Base-by-base conservation (phyloP, 2,329 filamentous ascomycete genomes). In the Aureobasidium sp. region DNA sequence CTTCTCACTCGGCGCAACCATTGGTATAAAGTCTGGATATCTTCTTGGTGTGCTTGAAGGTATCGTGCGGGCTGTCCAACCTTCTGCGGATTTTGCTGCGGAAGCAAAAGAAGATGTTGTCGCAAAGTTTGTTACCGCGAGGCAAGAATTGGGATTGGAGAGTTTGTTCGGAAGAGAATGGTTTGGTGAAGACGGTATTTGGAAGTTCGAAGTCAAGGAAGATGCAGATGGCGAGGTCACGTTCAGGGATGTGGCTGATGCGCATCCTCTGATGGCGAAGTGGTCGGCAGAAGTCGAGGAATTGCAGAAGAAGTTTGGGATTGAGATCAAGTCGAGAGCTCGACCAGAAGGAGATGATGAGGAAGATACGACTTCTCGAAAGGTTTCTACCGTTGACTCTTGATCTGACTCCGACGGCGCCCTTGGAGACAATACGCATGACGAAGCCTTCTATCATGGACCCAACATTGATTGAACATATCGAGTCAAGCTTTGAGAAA, bases 21-120 rank as follows among this genome's bases (percentile, higher is more conserved):
- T 98, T 36, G 96, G 95, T 0, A 77, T 92, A 69, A 85, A 86
- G 33, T 91, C 90, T 0, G 96, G 96, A 0, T 89, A 89, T 70
- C 80, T 97, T 16, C 77, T 97, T 4, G 96, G 96, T 0, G 81
- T 93, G 5, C 75, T 98, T 8, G 93, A 97, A 73, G 94, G 92
- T 0, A 79, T 97, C 25, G 78, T 82, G 1, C 80, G 81, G 18
- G 88, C 89, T 13, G 11, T 40, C 4, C 42, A 45, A 18, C 15
- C 55, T 33, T 40, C 58, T 29, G 9, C 58, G 11, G 2, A 43
- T 7, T 69, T 87, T 65, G 71, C 67, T 47, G 38, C 51, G 47
- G 16, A 55, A 71, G 71, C 62, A 66, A 62, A 48, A 71, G 68
- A 55, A 27, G 68, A 74, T n/a, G 74, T 74, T 15, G 59, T 51